phyloP scores from a whole-genome alignment of 108 stramenopile species.

The Phaeodactylum tricornutum region DNA sequence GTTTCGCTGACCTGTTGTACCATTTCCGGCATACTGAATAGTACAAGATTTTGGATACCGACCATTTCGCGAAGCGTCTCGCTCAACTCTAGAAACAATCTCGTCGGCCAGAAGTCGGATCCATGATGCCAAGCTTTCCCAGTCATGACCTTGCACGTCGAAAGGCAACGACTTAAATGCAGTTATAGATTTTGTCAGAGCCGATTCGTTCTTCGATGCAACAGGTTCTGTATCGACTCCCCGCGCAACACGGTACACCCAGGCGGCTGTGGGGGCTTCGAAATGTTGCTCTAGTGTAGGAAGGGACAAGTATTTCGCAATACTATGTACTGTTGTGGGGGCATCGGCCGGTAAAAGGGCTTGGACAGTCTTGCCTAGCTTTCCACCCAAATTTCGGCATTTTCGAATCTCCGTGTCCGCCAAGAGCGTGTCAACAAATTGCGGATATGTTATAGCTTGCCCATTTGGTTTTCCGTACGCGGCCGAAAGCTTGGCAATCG shows the following conservation, averaged over 20 bases:
- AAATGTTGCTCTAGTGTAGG: slow-evolving; percentile 36
- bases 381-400: slow-evolving; percentile 78
- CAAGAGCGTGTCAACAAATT: slow-evolving; percentile 39
- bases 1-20: slow-evolving; percentile 7
- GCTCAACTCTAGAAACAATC: slow-evolving; percentile 53
- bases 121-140: slow-evolving; percentile 24
- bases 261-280: slow-evolving; percentile 42
- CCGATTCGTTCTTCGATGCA: slow-evolving; percentile 37
- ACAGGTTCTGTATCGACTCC: slow-evolving; percentile 67
- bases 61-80: slow-evolving; percentile 51
- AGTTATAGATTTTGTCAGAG: slow-evolving; percentile 70
- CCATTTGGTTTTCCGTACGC: slow-evolving; percentile 81
- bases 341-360: slow-evolving; percentile 18
- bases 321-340: slow-evolving; percentile 15
- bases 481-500: slow-evolving; percentile 78
- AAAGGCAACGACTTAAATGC: slow-evolving; percentile 69
- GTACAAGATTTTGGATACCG: slow-evolving; percentile 60
- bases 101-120: slow-evolving; percentile 51
- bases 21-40: slow-evolving; percentile 42
- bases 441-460: slow-evolving; percentile 65
- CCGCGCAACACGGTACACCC: slow-evolving; percentile 49
- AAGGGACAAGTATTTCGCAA: slow-evolving; percentile 44
- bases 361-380: slow-evolving; percentile 45
- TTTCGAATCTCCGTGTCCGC: slow-evolving; percentile 58
- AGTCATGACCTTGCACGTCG: neutral